Evolutionary conservation across 164 flowering plant genomes (phyloP).

Genomic region (Liquidambar formosana): DNA sequence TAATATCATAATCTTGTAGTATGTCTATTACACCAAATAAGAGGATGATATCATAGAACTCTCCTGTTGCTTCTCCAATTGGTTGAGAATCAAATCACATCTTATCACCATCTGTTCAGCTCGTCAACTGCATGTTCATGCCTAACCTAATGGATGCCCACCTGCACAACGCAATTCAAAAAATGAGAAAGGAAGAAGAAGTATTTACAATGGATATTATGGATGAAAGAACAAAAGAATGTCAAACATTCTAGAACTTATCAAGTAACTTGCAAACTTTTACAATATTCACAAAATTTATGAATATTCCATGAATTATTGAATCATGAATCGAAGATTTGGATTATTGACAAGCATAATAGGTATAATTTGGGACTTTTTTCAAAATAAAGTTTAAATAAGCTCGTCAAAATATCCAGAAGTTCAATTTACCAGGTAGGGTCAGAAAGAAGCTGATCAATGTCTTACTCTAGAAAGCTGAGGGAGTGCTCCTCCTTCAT

Average conservation of each 20-base stretch:
- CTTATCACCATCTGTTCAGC: constrained; percentile 63
- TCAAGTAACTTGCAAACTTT: too few species aligned
- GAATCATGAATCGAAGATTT: not conserved
- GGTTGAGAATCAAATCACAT: constrained; percentile 39
- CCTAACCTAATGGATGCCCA: constrained; percentile 61
- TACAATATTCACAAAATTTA: too few species aligned
- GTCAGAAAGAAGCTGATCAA: constrained; percentile 57
- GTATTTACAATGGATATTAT: too few species aligned
- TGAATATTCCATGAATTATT: too few species aligned
- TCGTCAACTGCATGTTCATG: constrained; percentile 65
- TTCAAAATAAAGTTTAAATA: not conserved
- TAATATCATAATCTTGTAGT: constrained; percentile 79
- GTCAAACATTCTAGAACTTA: too few species aligned
- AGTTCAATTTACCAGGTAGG: constrained; percentile 46
- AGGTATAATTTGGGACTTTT: not conserved
- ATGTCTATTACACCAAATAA: constrained; percentile 86
- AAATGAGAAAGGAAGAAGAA: too few species aligned
- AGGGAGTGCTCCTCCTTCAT: constrained; percentile 34
- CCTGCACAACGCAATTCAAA: constrained; percentile 30
- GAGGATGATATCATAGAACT: constrained; percentile 57
- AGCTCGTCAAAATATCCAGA: not conserved
- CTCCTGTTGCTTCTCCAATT: constrained; percentile 55
- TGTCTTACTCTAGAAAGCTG: constrained; percentile 60
- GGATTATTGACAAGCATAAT: not conserved
- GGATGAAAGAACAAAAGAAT: too few species aligned